Evolutionary conservation across 306 rosid species (phyloP).

Genomic region (Malus orientalis): DNA sequence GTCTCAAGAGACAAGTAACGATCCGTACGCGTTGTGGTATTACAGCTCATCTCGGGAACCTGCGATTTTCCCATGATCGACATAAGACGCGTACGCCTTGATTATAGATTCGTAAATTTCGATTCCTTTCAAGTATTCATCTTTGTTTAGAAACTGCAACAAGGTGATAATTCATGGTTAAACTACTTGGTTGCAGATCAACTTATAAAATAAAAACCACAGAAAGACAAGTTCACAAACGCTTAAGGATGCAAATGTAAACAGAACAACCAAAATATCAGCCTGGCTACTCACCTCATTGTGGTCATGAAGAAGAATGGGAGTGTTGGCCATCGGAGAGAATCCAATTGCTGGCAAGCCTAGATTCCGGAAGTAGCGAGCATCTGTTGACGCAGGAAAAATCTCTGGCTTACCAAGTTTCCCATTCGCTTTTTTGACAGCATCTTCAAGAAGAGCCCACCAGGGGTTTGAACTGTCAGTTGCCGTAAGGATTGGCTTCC

Average conservation of each 20-base stretch:
- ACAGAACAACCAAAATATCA: not conserved
- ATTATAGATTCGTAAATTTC: conserved; percentile 60
- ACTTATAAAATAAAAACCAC: not conserved
- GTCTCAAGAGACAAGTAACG: not conserved
- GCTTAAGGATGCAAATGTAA: not conserved
- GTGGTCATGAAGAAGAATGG: conserved; percentile 86
- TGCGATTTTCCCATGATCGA: conserved; percentile 19
- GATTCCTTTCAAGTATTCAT: conserved; percentile 80
- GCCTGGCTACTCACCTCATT: conserved; percentile 59
- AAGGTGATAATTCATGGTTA: not conserved
- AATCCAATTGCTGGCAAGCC: conserved; percentile 91
- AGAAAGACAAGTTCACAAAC: not conserved
- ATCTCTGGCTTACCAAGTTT: conserved; percentile 84
- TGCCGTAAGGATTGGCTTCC: conserved; percentile 55
- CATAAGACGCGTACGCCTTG: conserved; percentile 53
- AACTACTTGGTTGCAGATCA: not conserved
- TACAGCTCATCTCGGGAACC: conserved; percentile 64
- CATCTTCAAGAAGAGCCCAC: conserved; percentile 81
- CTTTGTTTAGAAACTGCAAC: conserved; percentile 72
- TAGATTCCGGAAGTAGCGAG: conserved; percentile 63
- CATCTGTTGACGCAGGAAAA: conserved; percentile 81
- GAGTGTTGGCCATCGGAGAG: conserved; percentile 94
- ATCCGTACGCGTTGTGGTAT: conserved; percentile 1
- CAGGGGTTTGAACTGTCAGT: conserved; percentile 78
- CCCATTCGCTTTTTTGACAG: conserved; percentile 61